Evolutionary conservation across 2,329 filamentous ascomycete species (phyloP).

Genomic region (Cercospora sp.): DNA sequence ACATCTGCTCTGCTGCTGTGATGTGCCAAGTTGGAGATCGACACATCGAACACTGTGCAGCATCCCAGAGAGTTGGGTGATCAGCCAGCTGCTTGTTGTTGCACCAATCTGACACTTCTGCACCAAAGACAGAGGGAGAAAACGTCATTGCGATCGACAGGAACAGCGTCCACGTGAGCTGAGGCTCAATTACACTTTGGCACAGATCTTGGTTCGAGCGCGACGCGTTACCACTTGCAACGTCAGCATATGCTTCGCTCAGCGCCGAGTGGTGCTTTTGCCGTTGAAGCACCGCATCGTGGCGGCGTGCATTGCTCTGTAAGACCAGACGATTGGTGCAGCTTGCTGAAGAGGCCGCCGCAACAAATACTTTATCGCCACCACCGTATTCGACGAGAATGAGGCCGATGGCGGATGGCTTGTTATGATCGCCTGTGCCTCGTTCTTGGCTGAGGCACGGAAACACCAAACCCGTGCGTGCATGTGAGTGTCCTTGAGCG

Average conservation of each 20-base stretch:
- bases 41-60: not conserved
- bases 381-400: not conserved
- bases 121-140: not conserved
- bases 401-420: not conserved
- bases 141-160: constrained; percentile 6
- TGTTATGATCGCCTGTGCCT: not conserved
- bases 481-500: not conserved
- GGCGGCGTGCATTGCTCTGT: not conserved
- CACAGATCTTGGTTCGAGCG: constrained; percentile 1
- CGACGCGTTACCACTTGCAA: not conserved
- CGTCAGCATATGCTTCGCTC: not conserved
- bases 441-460: not conserved
- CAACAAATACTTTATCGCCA: not conserved
- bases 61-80: not conserved
- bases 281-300: not conserved
- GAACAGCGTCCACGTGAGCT: constrained; percentile 4
- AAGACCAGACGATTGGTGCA: not conserved
- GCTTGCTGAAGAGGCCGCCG: not conserved
- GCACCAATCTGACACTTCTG: not conserved
- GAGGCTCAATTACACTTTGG: constrained; percentile 1
- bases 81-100: not conserved
- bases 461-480: not conserved
- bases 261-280: not conserved
- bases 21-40: not conserved
- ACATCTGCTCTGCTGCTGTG: not conserved